Conservation (phyloP, 257 asterid species). For the Anisodus acutangulus region DNA sequence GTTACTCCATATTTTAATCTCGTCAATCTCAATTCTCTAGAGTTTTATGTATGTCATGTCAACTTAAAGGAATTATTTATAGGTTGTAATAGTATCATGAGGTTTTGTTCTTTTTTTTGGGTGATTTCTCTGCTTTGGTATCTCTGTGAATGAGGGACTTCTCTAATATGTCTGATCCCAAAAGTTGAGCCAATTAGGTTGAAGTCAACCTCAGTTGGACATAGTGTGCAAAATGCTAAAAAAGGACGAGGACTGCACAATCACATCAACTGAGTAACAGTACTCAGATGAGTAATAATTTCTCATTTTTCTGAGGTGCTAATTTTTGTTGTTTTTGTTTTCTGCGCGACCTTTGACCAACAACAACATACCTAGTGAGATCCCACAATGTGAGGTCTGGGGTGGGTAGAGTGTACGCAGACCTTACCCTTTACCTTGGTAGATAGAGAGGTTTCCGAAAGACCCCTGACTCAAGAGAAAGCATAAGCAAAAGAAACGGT, state of each 20-base stretch:
- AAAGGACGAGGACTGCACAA: neutral
- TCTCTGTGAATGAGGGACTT: conserved; percentile 1
- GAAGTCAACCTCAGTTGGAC: neutral
- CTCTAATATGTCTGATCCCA: neutral
- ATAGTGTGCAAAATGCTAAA: neutral
- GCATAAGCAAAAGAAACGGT: too few relatives aligned
- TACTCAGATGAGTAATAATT: neutral
- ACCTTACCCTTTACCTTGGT: too few relatives aligned
- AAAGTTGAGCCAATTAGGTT: conserved; percentile 19
- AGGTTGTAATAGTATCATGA: neutral
- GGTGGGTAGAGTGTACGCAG: too few relatives aligned
- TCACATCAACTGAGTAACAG: neutral
- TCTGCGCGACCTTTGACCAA: neutral
- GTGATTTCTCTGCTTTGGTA: conserved; percentile 14
- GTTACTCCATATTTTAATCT: neutral
- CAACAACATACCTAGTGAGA: too few relatives aligned
- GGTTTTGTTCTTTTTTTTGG: neutral
- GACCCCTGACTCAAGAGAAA: too few relatives aligned
- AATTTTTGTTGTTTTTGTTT: neutral
- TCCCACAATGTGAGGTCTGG: too few relatives aligned
- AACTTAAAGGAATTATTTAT: neutral
- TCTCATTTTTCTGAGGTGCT: neutral
- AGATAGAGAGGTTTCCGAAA: too few relatives aligned
- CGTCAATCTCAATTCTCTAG: neutral
- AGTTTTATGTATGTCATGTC: neutral